Evolutionary conservation across 2,329 filamentous ascomycete species (phyloP).

Genomic region (Dothidotthia symphoricarpi): DNA sequence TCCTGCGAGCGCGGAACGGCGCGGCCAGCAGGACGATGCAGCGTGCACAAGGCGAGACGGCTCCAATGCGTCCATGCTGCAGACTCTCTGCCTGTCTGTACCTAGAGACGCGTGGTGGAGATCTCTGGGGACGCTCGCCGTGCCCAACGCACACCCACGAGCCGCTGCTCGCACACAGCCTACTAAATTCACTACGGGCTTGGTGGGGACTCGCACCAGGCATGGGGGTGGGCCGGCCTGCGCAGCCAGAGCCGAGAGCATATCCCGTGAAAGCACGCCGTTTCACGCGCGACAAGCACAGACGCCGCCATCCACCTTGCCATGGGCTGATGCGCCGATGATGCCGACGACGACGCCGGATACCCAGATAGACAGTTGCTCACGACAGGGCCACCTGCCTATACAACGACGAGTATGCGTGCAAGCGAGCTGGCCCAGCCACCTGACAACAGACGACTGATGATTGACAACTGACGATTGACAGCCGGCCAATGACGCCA

Average conservation of each 20-base stretch:
- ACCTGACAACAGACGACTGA: slow-evolving; percentile 26
- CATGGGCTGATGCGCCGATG: slow-evolving; percentile 5
- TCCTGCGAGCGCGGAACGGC: slow-evolving; percentile 4
- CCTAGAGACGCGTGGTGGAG: slow-evolving; percentile 37
- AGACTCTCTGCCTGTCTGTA: slow-evolving; percentile 20
- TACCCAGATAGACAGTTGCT: too few species aligned
- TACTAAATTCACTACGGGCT: slow-evolving; percentile 38
- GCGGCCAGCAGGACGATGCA: slow-evolving; percentile 35
- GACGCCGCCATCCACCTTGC: slow-evolving; percentile 22
- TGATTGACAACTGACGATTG: too few species aligned
- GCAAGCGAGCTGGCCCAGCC: slow-evolving; percentile 37
- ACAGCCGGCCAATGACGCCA: too few species aligned
- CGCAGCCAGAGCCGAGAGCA: slow-evolving; percentile 28
- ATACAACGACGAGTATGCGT: slow-evolving; percentile 24
- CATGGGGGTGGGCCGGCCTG: slow-evolving; percentile 30
- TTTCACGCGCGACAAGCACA: slow-evolving; percentile 28
- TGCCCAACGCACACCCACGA: slow-evolving; percentile 23
- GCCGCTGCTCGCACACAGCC: slow-evolving; percentile 39
- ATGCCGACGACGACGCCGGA: neutral
- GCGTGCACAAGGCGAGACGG: neutral
- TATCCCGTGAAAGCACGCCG: slow-evolving; percentile 21
- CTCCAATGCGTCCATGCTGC: slow-evolving; percentile 16
- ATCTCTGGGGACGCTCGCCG: slow-evolving; percentile 31
- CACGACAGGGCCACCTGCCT: too few species aligned
- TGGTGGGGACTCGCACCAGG: slow-evolving; percentile 20